Evolutionary conservation across 495 filamentous ascomycete species (phyloP).

Genomic region (Neurospora tetrasperma): DNA sequence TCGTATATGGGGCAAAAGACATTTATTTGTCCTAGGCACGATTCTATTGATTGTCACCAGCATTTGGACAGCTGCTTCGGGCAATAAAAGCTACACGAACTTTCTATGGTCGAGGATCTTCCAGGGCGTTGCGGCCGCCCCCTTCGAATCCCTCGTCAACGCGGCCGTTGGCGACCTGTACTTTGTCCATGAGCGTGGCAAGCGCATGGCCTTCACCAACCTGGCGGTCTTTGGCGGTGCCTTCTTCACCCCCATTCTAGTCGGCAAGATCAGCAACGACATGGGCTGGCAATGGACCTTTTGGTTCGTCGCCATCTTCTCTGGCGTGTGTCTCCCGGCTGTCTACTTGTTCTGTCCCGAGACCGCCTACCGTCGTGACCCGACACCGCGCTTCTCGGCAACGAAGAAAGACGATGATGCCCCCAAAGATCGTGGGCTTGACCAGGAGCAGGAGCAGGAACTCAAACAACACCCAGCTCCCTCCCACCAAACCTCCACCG

Average conservation of each 20-base stretch:
- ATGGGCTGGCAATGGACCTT: slow-evolving; percentile 77
- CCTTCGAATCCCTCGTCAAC: slow-evolving; percentile 70
- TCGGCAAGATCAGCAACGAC: slow-evolving; percentile 69
- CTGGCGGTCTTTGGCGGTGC: slow-evolving; percentile 83
- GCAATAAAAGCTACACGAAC: slow-evolving; percentile 48
- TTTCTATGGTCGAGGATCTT: slow-evolving; percentile 67
- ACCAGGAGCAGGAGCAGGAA: neutral
- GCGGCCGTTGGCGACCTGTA: slow-evolving; percentile 68
- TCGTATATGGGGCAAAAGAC: slow-evolving; percentile 86
- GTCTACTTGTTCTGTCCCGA: slow-evolving; percentile 76
- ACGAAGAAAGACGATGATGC: neutral
- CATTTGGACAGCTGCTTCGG: slow-evolving; percentile 68
- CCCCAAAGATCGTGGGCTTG: neutral
- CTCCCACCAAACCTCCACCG: neutral
- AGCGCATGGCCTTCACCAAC: slow-evolving; percentile 84
- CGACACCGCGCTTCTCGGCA: slow-evolving; percentile 1
- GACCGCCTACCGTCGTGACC: slow-evolving; percentile 61
- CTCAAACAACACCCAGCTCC: neutral
- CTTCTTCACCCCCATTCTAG: slow-evolving; percentile 82
- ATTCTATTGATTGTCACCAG: slow-evolving; percentile 60
- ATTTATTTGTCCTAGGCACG: slow-evolving; percentile 74
- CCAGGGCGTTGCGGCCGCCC: slow-evolving; percentile 65
- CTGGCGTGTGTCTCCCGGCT: slow-evolving; percentile 49
- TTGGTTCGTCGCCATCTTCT: slow-evolving; percentile 64
- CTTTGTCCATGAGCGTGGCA: slow-evolving; percentile 74